phyloP scores from a whole-genome alignment of 495 filamentous ascomycete species.

The Aspergillus egyptiacus region DNA sequence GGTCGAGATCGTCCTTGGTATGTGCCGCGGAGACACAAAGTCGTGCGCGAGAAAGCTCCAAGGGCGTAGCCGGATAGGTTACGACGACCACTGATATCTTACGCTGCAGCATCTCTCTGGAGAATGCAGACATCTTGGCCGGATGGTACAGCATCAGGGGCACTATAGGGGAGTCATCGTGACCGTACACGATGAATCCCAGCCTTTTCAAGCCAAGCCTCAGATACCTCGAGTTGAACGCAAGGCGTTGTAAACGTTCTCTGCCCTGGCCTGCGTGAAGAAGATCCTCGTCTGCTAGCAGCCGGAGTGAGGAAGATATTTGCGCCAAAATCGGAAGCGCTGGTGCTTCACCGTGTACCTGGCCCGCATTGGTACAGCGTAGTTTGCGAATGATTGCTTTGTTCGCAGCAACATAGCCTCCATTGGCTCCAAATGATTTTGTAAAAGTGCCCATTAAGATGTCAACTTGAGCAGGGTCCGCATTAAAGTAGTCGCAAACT shows the following conservation, averaged over 20 bases:
- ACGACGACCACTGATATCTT: conserved; percentile 94
- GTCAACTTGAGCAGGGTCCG: conserved; percentile 76
- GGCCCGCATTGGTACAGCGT: conserved; percentile 67
- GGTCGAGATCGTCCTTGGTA: conserved; percentile 88
- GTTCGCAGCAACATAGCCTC: conserved; percentile 78
- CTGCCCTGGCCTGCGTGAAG: conserved; percentile 71
- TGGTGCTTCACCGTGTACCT: conserved; percentile 72
- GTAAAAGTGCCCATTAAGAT: conserved; percentile 92
- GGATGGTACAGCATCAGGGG: conserved; percentile 83
- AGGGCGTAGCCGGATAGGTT: conserved; percentile 83
- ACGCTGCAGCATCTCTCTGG: conserved; percentile 84
- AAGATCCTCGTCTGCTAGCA: conserved; percentile 65
- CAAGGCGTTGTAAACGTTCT: conserved; percentile 80
- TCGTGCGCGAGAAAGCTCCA: conserved; percentile 76
- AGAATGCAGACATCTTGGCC: conserved; percentile 87
- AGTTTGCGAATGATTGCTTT: conserved; percentile 81
- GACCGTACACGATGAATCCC: conserved; percentile 81
- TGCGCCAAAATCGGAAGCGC: conserved; percentile 75
- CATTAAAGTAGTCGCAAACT: conserved; percentile 84
- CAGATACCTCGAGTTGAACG: conserved; percentile 90
- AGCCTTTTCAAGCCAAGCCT: conserved; percentile 83
- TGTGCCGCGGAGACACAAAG: conserved; percentile 86
- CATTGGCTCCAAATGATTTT: conserved; percentile 90
- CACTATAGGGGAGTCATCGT: conserved; percentile 89
- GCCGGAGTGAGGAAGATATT: conserved; percentile 66